Percentiles rank a stretch among this genome's conserved stretches.
Conservation (phyloP, 2,329 filamentous ascomycete genomes). For the Seiridium unicorne region DNA sequence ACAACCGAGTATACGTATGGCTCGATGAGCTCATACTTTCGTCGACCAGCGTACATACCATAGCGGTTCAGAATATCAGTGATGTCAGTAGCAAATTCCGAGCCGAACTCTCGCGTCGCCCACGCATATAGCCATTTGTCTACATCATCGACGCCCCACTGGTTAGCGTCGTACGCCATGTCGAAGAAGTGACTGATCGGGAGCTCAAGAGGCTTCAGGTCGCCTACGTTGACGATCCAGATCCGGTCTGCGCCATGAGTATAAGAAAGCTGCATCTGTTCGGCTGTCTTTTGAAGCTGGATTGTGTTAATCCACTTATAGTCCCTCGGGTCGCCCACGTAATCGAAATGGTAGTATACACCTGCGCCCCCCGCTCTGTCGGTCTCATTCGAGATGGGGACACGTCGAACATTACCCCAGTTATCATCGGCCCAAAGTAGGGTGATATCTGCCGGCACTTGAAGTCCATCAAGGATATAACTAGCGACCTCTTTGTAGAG, state of each 20-base stretch:
- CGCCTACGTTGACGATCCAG: constrained; percentile 66
- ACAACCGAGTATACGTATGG: constrained; percentile 54
- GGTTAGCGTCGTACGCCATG: constrained; percentile 61
- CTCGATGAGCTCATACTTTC: constrained; percentile 61
- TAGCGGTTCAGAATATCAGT: constrained; percentile 53
- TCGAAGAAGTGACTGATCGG: constrained; percentile 68
- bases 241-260: constrained; percentile 55
- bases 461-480: constrained; percentile 64
- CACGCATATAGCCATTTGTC: constrained; percentile 55
- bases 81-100: constrained; percentile 43
- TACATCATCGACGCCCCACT: constrained; percentile 55
- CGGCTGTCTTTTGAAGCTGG: constrained; percentile 62
- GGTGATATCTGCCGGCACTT: constrained; percentile 59
- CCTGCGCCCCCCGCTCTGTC: constrained; percentile 54
- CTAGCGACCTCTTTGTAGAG: constrained; percentile 73
- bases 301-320: constrained; percentile 68
- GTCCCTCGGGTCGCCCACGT: constrained; percentile 58
- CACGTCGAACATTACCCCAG: constrained; percentile 57
- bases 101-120: constrained; percentile 57
- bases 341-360: constrained; percentile 53
- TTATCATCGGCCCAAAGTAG: constrained; percentile 65
- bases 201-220: constrained; percentile 62
- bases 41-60: constrained; percentile 51
- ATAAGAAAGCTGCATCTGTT: constrained; percentile 64
- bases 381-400: constrained; percentile 54